Percentiles rank a stretch among this genome's conserved stretches.
Conservation (phyloP, 2,329 filamentous ascomycete genomes). For the Thielaviopsis ethacetica region DNA sequence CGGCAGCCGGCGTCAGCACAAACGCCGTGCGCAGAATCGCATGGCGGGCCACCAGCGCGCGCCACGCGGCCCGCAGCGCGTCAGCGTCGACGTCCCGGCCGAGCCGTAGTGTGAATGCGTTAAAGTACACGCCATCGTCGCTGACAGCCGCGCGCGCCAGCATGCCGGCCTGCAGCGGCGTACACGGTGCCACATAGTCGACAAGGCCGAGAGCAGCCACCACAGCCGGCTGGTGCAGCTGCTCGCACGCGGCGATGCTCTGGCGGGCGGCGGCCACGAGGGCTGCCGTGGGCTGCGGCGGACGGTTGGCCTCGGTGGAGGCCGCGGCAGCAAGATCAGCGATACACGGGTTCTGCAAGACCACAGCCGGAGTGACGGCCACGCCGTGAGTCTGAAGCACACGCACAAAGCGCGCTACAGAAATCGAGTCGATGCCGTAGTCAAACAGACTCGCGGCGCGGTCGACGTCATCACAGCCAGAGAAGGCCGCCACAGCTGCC, state of each 20-base stretch:
- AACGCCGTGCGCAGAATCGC: constrained; percentile 61
- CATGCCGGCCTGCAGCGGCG: constrained; percentile 74
- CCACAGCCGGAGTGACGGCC: constrained; percentile 42
- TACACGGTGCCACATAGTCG: constrained; percentile 66
- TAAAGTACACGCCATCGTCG: constrained; percentile 51
- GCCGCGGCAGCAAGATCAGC: constrained; percentile 28
- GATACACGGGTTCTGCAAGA: constrained; percentile 47
- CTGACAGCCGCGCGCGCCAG: constrained; percentile 49
- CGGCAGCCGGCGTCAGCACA: constrained; percentile 55
- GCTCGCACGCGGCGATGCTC: constrained; percentile 43
- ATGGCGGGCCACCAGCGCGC: constrained; percentile 29
- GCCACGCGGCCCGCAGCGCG: constrained; percentile 41
- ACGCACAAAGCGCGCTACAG: constrained; percentile 53
- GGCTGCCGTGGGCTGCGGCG: neutral
- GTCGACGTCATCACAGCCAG: constrained; percentile 27
- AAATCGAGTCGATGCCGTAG: constrained; percentile 76
- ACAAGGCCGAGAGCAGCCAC: constrained; percentile 39
- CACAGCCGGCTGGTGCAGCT: constrained; percentile 38
- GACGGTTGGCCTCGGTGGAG: constrained; percentile 9
- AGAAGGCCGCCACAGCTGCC: constrained; percentile 35
- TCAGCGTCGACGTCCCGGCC: constrained; percentile 24
- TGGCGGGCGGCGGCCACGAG: constrained; percentile 30
- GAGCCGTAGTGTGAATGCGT: constrained; percentile 50
- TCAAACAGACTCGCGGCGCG: constrained; percentile 60
- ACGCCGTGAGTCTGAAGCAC: constrained; percentile 49